Percentiles rank a stretch among this genome's conserved stretches.
These are phyloP conservation scores for Candida golubevii DNA, from an alignment of 805 yeast genomes.

Conservation along the genomic window DNA sequence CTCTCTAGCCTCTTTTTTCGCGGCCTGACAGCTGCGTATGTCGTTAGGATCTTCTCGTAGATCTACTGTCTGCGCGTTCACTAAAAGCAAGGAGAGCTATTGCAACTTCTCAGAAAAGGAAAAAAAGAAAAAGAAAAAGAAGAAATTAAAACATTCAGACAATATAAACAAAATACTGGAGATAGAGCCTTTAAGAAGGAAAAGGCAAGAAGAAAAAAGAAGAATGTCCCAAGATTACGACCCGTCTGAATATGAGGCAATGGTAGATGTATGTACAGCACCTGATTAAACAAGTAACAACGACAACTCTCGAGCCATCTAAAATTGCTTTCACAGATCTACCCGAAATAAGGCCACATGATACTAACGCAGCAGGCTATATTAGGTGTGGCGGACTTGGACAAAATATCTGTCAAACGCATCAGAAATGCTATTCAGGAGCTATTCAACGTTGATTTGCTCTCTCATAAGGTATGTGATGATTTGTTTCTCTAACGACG, in stretches of 20 bases:
- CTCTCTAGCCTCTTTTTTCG: no score
- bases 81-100: no score
- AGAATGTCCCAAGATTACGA: constrained; percentile 4
- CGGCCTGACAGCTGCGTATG: no score
- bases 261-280: constrained; percentile 17
- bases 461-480: constrained; percentile 38
- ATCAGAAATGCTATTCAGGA: constrained; percentile 71
- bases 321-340: background rate
- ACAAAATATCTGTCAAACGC: constrained; percentile 64
- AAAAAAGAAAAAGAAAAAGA: no score
- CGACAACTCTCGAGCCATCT: background rate
- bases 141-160: no score
- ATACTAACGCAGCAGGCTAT: constrained; percentile 52
- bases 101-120: no score
- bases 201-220: no score
- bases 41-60: no score
- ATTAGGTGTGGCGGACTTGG: constrained; percentile 63
- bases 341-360: background rate
- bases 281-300: background rate
- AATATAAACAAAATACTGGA: no score
- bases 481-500: background rate
- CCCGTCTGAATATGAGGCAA: constrained; percentile 12
- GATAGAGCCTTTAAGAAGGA: no score
- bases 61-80: no score
- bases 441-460: constrained; percentile 54